These are phyloP conservation scores for Aureobasidium namibiae DNA, from an alignment of 2,329 filamentous ascomycete species.

Conservation along the genomic window DNA sequence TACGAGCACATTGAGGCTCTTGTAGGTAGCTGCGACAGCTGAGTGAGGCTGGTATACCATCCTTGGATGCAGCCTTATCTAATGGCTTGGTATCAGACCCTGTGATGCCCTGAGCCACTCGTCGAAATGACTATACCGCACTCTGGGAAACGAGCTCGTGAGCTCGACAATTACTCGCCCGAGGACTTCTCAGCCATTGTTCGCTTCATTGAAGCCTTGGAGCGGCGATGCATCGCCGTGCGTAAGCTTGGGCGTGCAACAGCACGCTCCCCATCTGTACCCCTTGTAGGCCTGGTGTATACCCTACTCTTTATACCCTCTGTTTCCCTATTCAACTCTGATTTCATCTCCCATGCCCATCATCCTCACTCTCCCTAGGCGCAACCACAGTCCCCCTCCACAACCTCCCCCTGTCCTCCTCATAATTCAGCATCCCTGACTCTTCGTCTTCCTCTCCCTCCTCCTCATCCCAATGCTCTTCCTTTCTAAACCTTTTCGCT, in stretches of 20 bases:
- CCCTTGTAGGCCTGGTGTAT: too few relatives aligned
- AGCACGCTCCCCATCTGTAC: too few relatives aligned
- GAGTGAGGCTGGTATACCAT: neutral
- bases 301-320: neutral
- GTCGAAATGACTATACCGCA: neutral
- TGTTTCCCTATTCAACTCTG: too few relatives aligned
- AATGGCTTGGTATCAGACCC: neutral
- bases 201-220: too few relatives aligned
- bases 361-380: neutral
- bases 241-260: neutral
- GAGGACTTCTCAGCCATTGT: neutral
- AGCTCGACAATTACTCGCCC: neutral
- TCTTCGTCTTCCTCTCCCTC: neutral
- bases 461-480: conserved; percentile 8
- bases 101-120: neutral
- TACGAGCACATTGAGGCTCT: neutral
- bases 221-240: too few relatives aligned
- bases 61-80: neutral
- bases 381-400: neutral
- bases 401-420: conserved; percentile 4
- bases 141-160: neutral
- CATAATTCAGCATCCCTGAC: conserved; percentile 9
- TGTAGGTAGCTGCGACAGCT: neutral
- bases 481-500: neutral
- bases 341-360: neutral